Evolutionary conservation across 164 flowering plant species (phyloP).

Genomic region (Chimonanthus praecox): DNA sequence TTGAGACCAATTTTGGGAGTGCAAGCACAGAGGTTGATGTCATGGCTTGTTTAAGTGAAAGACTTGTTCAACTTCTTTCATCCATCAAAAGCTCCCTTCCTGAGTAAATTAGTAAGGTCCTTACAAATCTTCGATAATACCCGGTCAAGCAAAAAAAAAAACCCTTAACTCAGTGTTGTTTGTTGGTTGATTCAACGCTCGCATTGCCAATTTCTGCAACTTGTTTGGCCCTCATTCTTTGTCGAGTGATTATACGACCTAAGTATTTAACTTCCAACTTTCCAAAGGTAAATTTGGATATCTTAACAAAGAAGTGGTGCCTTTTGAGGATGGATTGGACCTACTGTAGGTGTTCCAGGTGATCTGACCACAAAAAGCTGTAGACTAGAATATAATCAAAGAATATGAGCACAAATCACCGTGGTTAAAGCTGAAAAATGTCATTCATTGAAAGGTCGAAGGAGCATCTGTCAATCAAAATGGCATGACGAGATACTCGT

Average conservation of each 20-base stretch:
- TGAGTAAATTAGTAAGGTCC: background rate
- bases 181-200: too few species aligned
- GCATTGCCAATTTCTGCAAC: background rate
- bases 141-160: constrained; percentile 1
- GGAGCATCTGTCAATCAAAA: background rate
- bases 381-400: constrained; percentile 6
- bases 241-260: background rate
- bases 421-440: background rate
- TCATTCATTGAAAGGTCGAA: constrained; percentile 4
- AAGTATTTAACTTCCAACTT: background rate
- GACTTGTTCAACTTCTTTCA: background rate
- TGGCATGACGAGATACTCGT: constrained; percentile 5
- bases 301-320: background rate
- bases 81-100: constrained; percentile 1
- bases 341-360: background rate
- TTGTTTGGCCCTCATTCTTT: background rate
- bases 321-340: background rate
- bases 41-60: background rate
- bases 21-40: background rate
- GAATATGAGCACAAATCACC: background rate
- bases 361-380: background rate
- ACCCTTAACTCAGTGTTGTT: background rate
- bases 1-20: background rate
- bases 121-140: constrained; percentile 3
- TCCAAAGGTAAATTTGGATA: background rate